Percentiles rank a stretch among this genome's conserved stretches.
These are phyloP conservation scores for Chaetomidium leptoderma DNA, from an alignment of 495 filamentous ascomycete genomes.

Conservation along the genomic window DNA sequence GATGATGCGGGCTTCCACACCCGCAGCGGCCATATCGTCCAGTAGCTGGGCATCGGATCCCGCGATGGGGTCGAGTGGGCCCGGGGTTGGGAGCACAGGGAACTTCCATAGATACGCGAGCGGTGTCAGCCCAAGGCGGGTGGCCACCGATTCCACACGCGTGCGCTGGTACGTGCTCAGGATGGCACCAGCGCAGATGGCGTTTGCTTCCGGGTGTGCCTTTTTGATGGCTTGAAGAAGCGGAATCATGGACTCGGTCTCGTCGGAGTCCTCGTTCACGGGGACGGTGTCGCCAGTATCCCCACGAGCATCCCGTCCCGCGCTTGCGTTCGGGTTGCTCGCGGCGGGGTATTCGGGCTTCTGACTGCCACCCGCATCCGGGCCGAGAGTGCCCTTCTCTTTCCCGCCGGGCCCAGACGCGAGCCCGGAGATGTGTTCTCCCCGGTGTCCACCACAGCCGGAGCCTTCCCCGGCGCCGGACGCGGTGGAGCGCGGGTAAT, in stretches of 20 bases:
- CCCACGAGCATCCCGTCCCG: not conserved
- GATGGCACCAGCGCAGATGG: conserved; percentile 86
- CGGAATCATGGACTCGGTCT: conserved; percentile 80
- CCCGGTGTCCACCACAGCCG: not conserved
- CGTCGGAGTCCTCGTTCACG: conserved; percentile 51
- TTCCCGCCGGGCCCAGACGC: not conserved
- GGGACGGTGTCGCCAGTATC: not conserved
- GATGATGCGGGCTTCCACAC: conserved; percentile 80
- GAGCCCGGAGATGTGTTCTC: not conserved
- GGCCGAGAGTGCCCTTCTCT: not conserved
- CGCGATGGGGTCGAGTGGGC: conserved; percentile 19
- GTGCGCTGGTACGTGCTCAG: conserved; percentile 94
- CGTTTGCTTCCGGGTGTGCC: conserved; percentile 71
- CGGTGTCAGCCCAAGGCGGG: conserved; percentile 69
- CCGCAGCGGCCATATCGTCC: conserved; percentile 71
- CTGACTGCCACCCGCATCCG: not conserved
- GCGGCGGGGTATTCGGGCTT: conserved; percentile 10
- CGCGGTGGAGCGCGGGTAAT: conserved; percentile 16
- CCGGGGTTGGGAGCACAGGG: conserved; percentile 57
- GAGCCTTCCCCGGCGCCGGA: not conserved
- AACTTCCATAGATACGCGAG: conserved; percentile 90
- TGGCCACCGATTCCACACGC: conserved; percentile 80
- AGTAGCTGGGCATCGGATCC: conserved; percentile 53
- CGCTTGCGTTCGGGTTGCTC: conserved; percentile 1
- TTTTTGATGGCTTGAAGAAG: conserved; percentile 60